Evolutionary conservation across 768 basidiomycete species (phyloP).

Genomic region (Floccularia luteovirens): DNA sequence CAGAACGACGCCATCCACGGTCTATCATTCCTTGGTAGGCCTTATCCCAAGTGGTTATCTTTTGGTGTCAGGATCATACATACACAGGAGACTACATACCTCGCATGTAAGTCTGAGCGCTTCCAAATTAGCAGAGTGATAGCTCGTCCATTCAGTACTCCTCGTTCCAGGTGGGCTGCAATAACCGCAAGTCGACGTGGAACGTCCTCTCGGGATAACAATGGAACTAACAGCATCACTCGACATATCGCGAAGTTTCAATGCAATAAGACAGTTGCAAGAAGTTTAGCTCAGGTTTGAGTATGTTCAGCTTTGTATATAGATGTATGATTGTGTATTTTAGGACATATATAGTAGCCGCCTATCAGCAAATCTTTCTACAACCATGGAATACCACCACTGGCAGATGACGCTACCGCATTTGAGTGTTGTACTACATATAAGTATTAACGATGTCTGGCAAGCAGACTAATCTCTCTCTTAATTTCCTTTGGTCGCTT

Average conservation of each 20-base stretch:
- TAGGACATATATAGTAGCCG: too few species aligned
- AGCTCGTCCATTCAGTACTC: slow-evolving; percentile 29
- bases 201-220: slow-evolving; percentile 24
- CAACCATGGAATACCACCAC: too few species aligned
- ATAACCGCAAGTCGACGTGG: slow-evolving; percentile 55
- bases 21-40: slow-evolving; percentile 80
- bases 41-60: slow-evolving; percentile 30
- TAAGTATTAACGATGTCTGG: too few species aligned
- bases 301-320: too few species aligned
- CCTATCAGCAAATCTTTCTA: too few species aligned
- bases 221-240: slow-evolving; percentile 22
- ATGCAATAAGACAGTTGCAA: too few species aligned
- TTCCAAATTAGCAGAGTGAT: slow-evolving; percentile 39
- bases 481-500: slow-evolving; percentile 49
- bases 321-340: too few species aligned
- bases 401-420: too few species aligned
- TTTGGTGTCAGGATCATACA: neutral
- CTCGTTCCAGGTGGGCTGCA: slow-evolving; percentile 50
- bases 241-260: too few species aligned
- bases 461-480: slow-evolving; percentile 5
- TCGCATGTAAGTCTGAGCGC: slow-evolving; percentile 47
- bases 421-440: too few species aligned
- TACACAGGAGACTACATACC: slow-evolving; percentile 22
- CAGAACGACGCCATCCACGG: slow-evolving; percentile 80
- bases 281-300: too few species aligned